Base-by-base conservation (phyloP, 495 filamentous ascomycete genomes). In the Penicillium dipodomyicola region DNA sequence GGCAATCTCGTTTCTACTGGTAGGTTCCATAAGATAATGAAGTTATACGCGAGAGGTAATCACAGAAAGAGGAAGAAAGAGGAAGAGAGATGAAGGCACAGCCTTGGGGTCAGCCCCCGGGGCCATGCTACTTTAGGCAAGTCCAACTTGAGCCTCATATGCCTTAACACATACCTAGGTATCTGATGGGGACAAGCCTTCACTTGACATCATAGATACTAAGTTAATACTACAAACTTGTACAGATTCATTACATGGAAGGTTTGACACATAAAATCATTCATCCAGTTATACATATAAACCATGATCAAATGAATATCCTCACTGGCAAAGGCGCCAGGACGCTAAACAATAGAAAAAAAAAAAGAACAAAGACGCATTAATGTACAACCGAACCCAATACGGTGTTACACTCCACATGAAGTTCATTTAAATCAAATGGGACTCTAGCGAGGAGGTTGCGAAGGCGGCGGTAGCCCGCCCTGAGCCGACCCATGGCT, bases 401-500 rank as follows among this genome's bases (percentile, higher is more conserved):
- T 5, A 27, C 43, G 33, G 35, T 35, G 25, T 12, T 22, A 12
- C 43, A 35, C 22, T 25, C 22, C 45, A 47, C 32, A 20, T 41
- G 30, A 37, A 42, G 20, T 35, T 22, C 45, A 30, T 39, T 41
- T 23, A 54, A 40, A 45, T 25, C 44, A n/a, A 25, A 25, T 25
- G 4, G 5, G 23, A 8, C 15, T 48, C 56, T 71, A 73, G 43
- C 71, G 72, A 56, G 70, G 67, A 3, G 65, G 66, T 37, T 74
- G 70, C 20, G 71, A 69, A 20, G 64, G 58, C 2, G 67, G 67
- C 6, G 70, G 67, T 30, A 68, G 49, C 17, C 62, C 63, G 11
- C 70, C 65, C 22, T 65, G 53, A 54, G 63, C 60, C 5, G 71
- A 72, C 10, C 74, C 68, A 53, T 77, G 74, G 40, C 76, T 78